Evolutionary conservation across 257 asterid species (phyloP).

Genomic region (Nicotiana benthamiana): DNA sequence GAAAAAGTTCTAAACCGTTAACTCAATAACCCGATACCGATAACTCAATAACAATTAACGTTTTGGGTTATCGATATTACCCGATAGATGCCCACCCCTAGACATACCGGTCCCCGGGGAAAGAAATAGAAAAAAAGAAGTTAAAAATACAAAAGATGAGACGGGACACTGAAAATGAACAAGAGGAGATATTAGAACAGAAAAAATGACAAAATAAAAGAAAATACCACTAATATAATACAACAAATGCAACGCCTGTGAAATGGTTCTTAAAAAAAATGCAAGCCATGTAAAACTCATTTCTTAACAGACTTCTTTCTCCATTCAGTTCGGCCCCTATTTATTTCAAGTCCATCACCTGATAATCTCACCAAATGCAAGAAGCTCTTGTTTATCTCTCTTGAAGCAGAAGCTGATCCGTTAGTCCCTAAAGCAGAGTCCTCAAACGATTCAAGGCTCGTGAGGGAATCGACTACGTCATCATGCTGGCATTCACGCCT

Average conservation of each 20-base stretch:
- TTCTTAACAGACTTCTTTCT: conserved; percentile 56
- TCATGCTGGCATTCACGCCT: conserved; percentile 91
- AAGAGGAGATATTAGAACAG: too few relatives aligned
- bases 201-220: not conserved
- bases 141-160: too few relatives aligned
- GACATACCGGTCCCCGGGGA: too few relatives aligned
- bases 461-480: conserved; percentile 82
- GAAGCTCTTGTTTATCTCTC: conserved; percentile 25
- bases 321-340: conserved; percentile 90
- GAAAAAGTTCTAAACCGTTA: too few relatives aligned
- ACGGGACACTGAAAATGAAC: too few relatives aligned
- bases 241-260: not conserved
- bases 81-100: not conserved
- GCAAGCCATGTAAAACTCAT: conserved; percentile 13
- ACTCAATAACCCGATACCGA: too few relatives aligned
- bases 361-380: conserved; percentile 67
- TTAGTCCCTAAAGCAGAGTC: conserved; percentile 33
- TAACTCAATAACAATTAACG: too few relatives aligned
- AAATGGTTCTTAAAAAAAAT: too few relatives aligned
- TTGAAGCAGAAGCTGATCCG: conserved; percentile 38
- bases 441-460: conserved; percentile 45
- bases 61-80: too few relatives aligned
- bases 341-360: conserved; percentile 63
- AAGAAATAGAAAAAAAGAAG: not conserved
- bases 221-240: not conserved